Conservation (phyloP, 163 green algal species). For the Scenedesmus sp. region DNA sequence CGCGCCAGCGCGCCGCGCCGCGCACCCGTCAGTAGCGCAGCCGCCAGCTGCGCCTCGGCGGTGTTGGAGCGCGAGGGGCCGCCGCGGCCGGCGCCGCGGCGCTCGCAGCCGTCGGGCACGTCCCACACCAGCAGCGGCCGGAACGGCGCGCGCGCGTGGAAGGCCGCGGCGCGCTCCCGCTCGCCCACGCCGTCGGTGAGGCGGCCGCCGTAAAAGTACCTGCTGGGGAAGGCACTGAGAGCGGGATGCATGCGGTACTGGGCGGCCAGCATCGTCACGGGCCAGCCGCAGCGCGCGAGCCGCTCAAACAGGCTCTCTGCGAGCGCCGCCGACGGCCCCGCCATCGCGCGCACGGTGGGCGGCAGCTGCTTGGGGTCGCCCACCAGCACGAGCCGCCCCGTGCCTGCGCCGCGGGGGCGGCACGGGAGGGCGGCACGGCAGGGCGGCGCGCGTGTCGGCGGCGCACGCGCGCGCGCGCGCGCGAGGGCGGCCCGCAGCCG, state of each 20-base stretch:
- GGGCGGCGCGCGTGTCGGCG: too few species aligned
- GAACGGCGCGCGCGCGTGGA: constrained; percentile 17
- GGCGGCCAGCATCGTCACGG: constrained; percentile 45
- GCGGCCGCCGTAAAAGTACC: constrained; percentile 80
- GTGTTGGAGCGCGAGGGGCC: constrained; percentile 48
- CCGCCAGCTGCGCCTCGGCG: constrained; percentile 60
- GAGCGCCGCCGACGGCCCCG: constrained; percentile 58
- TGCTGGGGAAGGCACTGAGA: constrained; percentile 64
- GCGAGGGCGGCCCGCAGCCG: background rate
- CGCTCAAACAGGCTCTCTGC: constrained; percentile 83
- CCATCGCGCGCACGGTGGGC: constrained; percentile 80
- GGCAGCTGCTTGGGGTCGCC: constrained; percentile 92
- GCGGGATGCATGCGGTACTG: constrained; percentile 90
- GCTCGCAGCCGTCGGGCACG: constrained; percentile 43
- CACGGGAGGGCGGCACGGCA: too few species aligned
- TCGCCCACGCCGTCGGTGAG: constrained; percentile 63
- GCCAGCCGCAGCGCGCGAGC: constrained; percentile 63
- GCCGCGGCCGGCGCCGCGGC: constrained; percentile 1
- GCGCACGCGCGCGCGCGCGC: background rate
- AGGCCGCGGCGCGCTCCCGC: too few species aligned
- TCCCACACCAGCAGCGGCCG: constrained; percentile 51
- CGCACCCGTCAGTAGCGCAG: constrained; percentile 60
- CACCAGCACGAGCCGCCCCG: constrained; percentile 73
- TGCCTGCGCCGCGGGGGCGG: too few species aligned
- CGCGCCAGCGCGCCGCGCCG: background rate